phyloP scores from a whole-genome alignment of 768 basidiomycete species.

The Phaeolepiota aurea region DNA sequence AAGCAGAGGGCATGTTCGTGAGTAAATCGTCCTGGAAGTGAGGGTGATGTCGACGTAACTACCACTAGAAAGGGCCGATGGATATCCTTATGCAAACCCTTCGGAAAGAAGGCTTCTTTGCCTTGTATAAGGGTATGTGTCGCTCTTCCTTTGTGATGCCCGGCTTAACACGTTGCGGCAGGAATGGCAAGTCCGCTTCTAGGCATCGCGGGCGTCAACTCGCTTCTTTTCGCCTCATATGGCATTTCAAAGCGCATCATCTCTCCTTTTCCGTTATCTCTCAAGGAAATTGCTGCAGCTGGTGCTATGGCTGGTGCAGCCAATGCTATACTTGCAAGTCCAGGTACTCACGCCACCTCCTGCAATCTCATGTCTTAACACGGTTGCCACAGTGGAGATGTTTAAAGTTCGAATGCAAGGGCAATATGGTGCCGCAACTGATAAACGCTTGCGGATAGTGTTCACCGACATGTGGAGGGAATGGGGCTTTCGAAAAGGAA shows the following conservation, averaged over 20 bases:
- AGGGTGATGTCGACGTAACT: conserved; percentile 1
- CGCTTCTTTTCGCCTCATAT: conserved; percentile 88
- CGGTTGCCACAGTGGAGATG: conserved; percentile 76
- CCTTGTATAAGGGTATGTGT: conserved; percentile 90
- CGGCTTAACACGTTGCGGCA: too few relatives aligned
- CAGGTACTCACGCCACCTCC: too few relatives aligned
- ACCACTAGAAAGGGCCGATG: conserved; percentile 78
- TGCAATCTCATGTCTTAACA: too few relatives aligned
- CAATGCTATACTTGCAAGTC: conserved; percentile 87
- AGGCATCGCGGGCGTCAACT: conserved; percentile 94
- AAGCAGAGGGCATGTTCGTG: conserved; percentile 80
- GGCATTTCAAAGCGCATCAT: conserved; percentile 73
- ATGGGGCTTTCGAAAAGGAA: conserved; percentile 79
- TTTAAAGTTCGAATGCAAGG: conserved; percentile 99
- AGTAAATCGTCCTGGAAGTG: conserved; percentile 20
- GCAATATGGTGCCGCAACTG: conserved; percentile 76
- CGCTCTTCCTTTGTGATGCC: too few relatives aligned
- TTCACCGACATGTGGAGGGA: conserved; percentile 78
- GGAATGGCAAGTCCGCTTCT: conserved; percentile 88
- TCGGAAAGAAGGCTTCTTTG: conserved; percentile 85
- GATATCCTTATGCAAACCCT: conserved; percentile 82
- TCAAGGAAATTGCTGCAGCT: conserved; percentile 74
- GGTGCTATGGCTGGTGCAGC: conserved; percentile 90
- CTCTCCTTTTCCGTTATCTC: conserved; percentile 80
- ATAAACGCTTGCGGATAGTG: conserved; percentile 69